These are phyloP conservation scores for Mycena vulgaris DNA, from an alignment of 768 basidiomycete species.

Conservation along the genomic window DNA sequence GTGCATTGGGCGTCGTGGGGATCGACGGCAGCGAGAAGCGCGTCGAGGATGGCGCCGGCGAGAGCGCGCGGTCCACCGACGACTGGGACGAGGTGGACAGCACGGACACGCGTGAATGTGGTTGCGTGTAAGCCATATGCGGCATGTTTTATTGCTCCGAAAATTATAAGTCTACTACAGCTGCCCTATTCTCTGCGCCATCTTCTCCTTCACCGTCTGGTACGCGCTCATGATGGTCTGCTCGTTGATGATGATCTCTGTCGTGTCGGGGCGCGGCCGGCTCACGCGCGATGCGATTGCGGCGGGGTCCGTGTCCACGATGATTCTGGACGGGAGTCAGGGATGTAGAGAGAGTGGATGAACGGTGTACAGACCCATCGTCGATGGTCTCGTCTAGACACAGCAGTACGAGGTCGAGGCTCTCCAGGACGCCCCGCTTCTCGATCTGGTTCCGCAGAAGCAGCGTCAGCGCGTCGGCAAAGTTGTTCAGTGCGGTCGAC, in stretches of 20 bases:
- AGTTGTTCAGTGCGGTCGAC: constrained; percentile 84
- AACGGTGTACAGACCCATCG: constrained; percentile 82
- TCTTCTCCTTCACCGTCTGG: constrained; percentile 88
- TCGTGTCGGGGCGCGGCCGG: constrained; percentile 91
- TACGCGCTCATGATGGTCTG: constrained; percentile 96
- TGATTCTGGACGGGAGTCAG: constrained; percentile 73
- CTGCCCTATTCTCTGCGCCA: constrained; percentile 87
- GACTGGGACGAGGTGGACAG: constrained; percentile 74
- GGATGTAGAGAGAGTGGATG: not conserved
- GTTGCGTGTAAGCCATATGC: constrained; percentile 69
- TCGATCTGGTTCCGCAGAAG: constrained; percentile 94
- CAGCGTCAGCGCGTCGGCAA: constrained; percentile 88
- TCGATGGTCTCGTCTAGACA: constrained; percentile 98
- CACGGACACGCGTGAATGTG: constrained; percentile 78
- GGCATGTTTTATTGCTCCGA: not conserved
- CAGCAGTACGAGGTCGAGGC: constrained; percentile 91
- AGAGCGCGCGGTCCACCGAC: constrained; percentile 64
- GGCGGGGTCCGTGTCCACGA: constrained; percentile 95
- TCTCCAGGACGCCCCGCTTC: constrained; percentile 95
- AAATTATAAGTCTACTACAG: constrained; percentile 58
- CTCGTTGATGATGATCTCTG: constrained; percentile 98
- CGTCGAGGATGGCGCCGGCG: constrained; percentile 73
- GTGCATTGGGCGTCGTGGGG: constrained; percentile 58
- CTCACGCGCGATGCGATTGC: constrained; percentile 97
- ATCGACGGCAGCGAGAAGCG: constrained; percentile 80